Evolutionary conservation across 1,139 yeast species (phyloP).

Genomic region (Blastobotrys buckinghamii): DNA sequence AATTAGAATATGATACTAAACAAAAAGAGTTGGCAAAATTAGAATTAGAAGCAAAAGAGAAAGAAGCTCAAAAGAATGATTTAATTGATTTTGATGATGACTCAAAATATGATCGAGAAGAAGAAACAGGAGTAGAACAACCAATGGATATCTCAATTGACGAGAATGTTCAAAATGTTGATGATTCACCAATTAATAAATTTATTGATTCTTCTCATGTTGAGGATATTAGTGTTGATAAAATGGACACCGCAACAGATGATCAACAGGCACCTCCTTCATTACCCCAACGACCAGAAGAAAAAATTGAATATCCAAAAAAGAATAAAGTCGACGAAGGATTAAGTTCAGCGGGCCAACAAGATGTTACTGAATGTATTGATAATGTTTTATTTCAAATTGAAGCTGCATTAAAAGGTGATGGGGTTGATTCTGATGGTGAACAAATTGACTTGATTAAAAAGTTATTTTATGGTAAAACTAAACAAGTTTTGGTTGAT

Average conservation of each 20-base stretch:
- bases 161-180: background rate
- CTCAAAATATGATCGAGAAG: background rate
- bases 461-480: conserved; percentile 70
- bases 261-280: conserved; percentile 9
- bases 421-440: conserved; percentile 56
- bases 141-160: background rate
- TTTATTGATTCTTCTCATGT: too few species aligned
- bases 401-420: conserved; percentile 81
- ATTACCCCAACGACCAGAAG: conserved; percentile 4
- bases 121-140: background rate
- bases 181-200: too few species aligned
- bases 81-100: conserved; percentile 1
- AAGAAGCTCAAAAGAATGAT: background rate
- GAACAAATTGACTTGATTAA: conserved; percentile 82
- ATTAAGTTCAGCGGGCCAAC: conserved; percentile 71
- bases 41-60: background rate
- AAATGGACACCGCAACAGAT: too few species aligned
- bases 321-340: conserved; percentile 22
- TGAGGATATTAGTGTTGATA: too few species aligned
- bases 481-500: conserved; percentile 48
- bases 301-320: conserved; percentile 16
- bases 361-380: conserved; percentile 95
- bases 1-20: background rate
- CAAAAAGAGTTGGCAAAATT: background rate
- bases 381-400: conserved; percentile 90